Percentiles rank a stretch among this genome's conserved stretches.
phyloP scores from a whole-genome alignment of 1,139 yeast genomes.

The Hansenula sp. region DNA sequence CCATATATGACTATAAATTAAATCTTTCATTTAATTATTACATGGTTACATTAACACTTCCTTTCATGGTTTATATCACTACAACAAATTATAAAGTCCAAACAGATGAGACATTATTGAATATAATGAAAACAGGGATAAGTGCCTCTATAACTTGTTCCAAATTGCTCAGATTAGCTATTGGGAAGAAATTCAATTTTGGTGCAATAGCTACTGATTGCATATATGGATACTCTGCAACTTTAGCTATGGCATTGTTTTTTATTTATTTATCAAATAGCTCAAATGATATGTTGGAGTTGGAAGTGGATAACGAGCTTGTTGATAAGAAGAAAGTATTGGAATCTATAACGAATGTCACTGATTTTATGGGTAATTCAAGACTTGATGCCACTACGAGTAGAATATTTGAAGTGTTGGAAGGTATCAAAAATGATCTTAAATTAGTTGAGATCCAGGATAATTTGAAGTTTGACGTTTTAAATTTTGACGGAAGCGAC shows the following conservation, averaged over 20 bases:
- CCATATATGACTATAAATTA: constrained; percentile 34
- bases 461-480: constrained; percentile 18
- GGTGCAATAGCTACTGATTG: constrained; percentile 37
- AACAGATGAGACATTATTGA: constrained; percentile 32
- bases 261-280: constrained; percentile 33
- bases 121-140: constrained; percentile 32
- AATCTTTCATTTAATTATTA: constrained; percentile 35
- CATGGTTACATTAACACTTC: constrained; percentile 33
- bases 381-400: constrained; percentile 34
- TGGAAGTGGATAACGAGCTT: constrained; percentile 21
- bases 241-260: constrained; percentile 30
- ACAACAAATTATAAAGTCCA: constrained; percentile 24
- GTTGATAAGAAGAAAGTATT: constrained; percentile 25
- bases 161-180: constrained; percentile 25
- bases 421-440: constrained; percentile 33
- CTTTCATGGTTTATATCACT: constrained; percentile 33
- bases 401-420: constrained; percentile 33
- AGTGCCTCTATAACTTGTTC: constrained; percentile 32
- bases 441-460: constrained; percentile 31
- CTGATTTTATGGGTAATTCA: constrained; percentile 29
- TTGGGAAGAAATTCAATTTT: constrained; percentile 29
- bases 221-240: constrained; percentile 35
- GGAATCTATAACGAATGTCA: constrained; percentile 30
- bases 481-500: constrained; percentile 16
- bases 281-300: constrained; percentile 24